Base-by-base conservation (phyloP, 2,329 filamentous ascomycete species). In the Phoma herbarum region DNA sequence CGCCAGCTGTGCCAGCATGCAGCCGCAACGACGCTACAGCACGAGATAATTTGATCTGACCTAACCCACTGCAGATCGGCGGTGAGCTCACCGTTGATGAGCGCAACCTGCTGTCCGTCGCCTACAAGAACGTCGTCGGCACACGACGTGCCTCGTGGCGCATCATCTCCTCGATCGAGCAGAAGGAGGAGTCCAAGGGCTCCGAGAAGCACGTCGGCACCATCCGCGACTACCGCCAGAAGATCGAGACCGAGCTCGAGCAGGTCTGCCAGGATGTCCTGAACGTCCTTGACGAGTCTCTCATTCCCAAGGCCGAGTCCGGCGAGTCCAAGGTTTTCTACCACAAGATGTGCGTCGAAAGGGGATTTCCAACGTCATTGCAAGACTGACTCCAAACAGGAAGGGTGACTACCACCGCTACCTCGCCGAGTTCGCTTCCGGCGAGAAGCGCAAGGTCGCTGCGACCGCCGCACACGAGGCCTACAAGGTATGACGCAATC, bases 261-360 rank as follows among this genome's bases (percentile, higher is more conserved):
- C 91, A 93, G 85, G 92, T 97, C 82, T 98, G 94, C 88, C 89
- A 97, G 84, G 94, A 98, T 84, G 92, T 97, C 72, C 90, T 98
- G 72, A 90, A 97, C 75, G 94, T 98, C 72, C 86, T 98, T 69
- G 93, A 97, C 80, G 86, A 97, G 77, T 89, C 88, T 78, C 86
- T 98, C 77, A 98, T 98, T 78, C 93, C 93, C 81, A 94, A 95
- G 83, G 94, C 94, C 78, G 90, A 95, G 83, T 90, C 92, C 70
- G 94, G 94, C 84, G 94, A 98, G 87, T 97, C 93, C 81, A 98
- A 97, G 89, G 94, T 98, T 79, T 98, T 98, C 83, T 98, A 98
- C 86, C 93, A 97, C 90, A 98, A 98, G 89, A 98, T 98, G 94
- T 97, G 84, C 74, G 91, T 86, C 29, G 29, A 45, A 29, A 8